These are phyloP conservation scores for Penicillium salamii DNA, from an alignment of 495 filamentous ascomycete genomes.

Conservation along the genomic window DNA sequence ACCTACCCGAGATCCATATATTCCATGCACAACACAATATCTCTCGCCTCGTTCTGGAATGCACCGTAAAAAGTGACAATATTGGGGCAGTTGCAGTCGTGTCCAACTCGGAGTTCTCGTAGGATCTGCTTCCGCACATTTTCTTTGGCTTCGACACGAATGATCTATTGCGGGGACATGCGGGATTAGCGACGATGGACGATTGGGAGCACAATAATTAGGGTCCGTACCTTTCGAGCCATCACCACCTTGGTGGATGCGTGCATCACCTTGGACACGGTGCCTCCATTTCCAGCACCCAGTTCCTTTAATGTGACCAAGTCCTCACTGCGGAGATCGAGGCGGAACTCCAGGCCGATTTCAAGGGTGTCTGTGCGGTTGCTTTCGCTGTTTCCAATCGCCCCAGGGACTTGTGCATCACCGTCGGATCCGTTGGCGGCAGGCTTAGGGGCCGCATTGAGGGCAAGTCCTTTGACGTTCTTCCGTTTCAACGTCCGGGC, in stretches of 20 bases:
- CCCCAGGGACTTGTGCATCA: constrained; percentile 58
- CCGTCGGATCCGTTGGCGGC: constrained; percentile 53
- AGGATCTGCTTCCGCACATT: constrained; percentile 95
- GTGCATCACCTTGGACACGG: constrained; percentile 96
- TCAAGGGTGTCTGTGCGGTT: constrained; percentile 77
- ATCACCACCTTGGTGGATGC: constrained; percentile 92
- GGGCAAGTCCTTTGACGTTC: constrained; percentile 92
- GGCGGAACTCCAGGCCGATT: constrained; percentile 93
- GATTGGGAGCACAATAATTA: background rate
- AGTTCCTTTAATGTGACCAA: constrained; percentile 90
- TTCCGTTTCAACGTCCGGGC: constrained; percentile 94
- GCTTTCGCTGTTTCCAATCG: constrained; percentile 56
- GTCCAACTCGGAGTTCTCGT: constrained; percentile 94
- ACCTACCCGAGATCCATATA: constrained; percentile 98
- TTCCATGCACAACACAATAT: constrained; percentile 99
- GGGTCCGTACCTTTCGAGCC: constrained; percentile 82
- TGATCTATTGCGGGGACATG: constrained; percentile 59
- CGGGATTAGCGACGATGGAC: constrained; percentile 9
- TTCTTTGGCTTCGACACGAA: constrained; percentile 96
- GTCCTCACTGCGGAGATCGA: constrained; percentile 90
- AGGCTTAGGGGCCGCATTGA: constrained; percentile 66
- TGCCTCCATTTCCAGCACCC: constrained; percentile 93
- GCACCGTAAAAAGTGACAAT: constrained; percentile 98
- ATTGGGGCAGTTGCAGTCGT: constrained; percentile 92
- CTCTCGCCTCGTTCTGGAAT: constrained; percentile 90